A percentile compares a stretch with the other conserved stretches of the same genome.
Conservation (phyloP, 1,284 basidiomycete species). For the Amylostereum areolatum region DNA sequence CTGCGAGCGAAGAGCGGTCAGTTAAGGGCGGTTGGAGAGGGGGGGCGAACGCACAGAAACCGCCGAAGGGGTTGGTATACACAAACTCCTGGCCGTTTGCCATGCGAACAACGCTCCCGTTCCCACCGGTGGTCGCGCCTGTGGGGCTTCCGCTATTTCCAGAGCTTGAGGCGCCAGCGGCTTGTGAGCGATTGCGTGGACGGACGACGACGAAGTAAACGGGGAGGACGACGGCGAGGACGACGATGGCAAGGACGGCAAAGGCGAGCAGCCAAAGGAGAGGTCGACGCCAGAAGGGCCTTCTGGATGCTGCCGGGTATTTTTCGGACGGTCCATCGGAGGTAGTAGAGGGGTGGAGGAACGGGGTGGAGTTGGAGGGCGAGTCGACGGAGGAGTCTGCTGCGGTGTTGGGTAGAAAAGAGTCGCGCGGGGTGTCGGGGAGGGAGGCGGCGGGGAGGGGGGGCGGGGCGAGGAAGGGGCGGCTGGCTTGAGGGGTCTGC, state of each 20-base stretch:
- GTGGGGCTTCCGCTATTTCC: too few relatives aligned
- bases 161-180: too few relatives aligned
- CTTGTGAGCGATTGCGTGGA: slow-evolving; percentile 25
- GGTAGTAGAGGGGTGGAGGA: slow-evolving; percentile 1
- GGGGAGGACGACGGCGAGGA: slow-evolving; percentile 45
- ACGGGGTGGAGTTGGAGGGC: slow-evolving; percentile 6
- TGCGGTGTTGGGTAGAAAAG: not conserved
- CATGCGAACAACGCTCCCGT: slow-evolving; percentile 57
- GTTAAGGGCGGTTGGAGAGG: slow-evolving; percentile 3
- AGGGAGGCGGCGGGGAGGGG: slow-evolving; percentile 2
- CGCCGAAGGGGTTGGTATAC: slow-evolving; percentile 69
- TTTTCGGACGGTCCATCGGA: not conserved
- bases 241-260: slow-evolving; percentile 33
- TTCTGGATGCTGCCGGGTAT: not conserved
- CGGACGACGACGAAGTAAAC: slow-evolving; percentile 51
- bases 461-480: slow-evolving; percentile 3
- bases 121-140: slow-evolving; percentile 41
- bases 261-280: slow-evolving; percentile 19
- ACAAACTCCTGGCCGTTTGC: slow-evolving; percentile 61
- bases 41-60: slow-evolving; percentile 50
- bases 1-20: slow-evolving; percentile 11
- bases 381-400: slow-evolving; percentile 3
- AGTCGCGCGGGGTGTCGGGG: slow-evolving; percentile 5
- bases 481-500: slow-evolving; percentile 1
- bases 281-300: slow-evolving; percentile 10